These are phyloP conservation scores for Syncephalastrum contaminatum DNA, from an alignment of 371 early-diverging fungal species.

Conservation along the genomic window DNA sequence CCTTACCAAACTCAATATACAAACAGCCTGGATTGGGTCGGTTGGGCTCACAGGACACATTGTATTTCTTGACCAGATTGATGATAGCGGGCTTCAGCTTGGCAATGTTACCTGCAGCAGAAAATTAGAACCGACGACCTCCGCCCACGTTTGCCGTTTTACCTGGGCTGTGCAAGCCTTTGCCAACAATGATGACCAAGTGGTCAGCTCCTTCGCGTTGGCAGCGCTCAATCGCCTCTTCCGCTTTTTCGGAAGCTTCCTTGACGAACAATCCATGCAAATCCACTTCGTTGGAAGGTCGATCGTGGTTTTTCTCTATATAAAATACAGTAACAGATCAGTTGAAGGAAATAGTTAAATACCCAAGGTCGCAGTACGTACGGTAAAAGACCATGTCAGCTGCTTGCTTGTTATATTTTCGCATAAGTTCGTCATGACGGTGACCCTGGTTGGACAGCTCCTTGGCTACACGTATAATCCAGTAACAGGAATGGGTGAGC, in stretches of 20 bases:
- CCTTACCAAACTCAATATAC: conserved; percentile 54
- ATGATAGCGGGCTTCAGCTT: conserved; percentile 64
- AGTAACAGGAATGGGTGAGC: background rate
- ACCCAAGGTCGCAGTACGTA: conserved; percentile 12
- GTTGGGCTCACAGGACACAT: conserved; percentile 53
- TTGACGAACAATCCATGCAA: conserved; percentile 60
- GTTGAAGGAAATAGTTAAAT: background rate
- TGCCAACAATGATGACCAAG: conserved; percentile 62
- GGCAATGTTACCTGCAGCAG: conserved; percentile 41
- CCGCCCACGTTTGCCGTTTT: conserved; percentile 1
- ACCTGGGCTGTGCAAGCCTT: conserved; percentile 59
- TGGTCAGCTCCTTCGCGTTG: conserved; percentile 36
- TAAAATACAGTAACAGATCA: background rate
- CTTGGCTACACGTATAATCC: conserved; percentile 29
- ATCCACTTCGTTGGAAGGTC: conserved; percentile 55
- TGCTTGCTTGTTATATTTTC: conserved; percentile 51
- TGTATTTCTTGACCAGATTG: conserved; percentile 51
- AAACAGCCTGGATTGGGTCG: conserved; percentile 65
- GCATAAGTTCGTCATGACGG: conserved; percentile 52
- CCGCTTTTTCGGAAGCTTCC: conserved; percentile 55
- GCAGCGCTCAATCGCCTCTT: conserved; percentile 49
- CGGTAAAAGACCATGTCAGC: conserved; percentile 50
- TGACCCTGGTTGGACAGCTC: conserved; percentile 56
- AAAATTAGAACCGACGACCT: background rate
- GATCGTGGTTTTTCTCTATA: conserved; percentile 49